A percentile compares a stretch with the other conserved stretches of the same genome.
These are phyloP conservation scores for Lepidopterella palustris DNA, from an alignment of 495 filamentous ascomycete genomes.

Conservation along the genomic window DNA sequence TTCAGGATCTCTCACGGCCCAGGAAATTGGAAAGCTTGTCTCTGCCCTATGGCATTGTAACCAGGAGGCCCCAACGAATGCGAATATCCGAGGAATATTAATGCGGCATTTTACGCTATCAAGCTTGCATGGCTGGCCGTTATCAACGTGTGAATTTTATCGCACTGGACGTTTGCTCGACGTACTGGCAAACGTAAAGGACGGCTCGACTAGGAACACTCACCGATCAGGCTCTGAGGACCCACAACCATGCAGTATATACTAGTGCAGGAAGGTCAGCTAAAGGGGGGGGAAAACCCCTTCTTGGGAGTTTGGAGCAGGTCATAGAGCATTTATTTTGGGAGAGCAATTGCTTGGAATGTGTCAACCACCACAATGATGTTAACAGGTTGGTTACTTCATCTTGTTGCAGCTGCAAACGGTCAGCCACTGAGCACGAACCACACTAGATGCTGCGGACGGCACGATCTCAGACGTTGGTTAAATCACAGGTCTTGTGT, in stretches of 20 bases:
- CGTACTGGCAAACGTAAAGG: too few relatives aligned
- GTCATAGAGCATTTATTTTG: too few relatives aligned
- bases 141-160: background rate
- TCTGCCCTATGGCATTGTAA: background rate
- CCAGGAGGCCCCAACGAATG: background rate
- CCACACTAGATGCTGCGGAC: background rate
- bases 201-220: background rate
- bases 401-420: background rate
- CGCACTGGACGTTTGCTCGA: background rate
- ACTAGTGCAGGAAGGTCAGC: background rate
- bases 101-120: too few relatives aligned
- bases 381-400: background rate
- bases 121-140: background rate
- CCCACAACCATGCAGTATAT: background rate
- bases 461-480: slow-evolving; percentile 4
- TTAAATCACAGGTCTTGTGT: background rate
- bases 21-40: background rate
- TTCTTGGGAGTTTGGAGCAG: too few relatives aligned
- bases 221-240: background rate
- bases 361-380: too few relatives aligned
- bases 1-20: background rate
- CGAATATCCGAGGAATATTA: background rate
- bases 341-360: too few relatives aligned
- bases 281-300: background rate
- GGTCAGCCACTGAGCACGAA: background rate